These are phyloP conservation scores for Cyclotella distinguenda DNA, from an alignment of 108 stramenopile species.

Conservation along the genomic window DNA sequence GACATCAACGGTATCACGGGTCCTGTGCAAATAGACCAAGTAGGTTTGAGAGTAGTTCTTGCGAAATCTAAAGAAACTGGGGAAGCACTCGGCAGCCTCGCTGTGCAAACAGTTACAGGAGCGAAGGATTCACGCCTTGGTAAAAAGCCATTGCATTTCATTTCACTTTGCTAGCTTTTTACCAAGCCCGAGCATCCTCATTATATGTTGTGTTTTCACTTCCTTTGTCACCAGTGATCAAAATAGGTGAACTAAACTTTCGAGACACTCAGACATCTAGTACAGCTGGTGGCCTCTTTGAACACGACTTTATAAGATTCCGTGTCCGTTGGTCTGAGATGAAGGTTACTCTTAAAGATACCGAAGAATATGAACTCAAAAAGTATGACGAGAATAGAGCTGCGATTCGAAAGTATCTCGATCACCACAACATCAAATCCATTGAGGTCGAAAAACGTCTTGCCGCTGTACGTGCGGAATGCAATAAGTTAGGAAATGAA, in stretches of 20 bases:
- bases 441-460: constrained; percentile 40
- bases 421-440: constrained; percentile 45
- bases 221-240: constrained; percentile 56
- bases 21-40: constrained; percentile 59
- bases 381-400: constrained; percentile 42
- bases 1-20: constrained; percentile 57
- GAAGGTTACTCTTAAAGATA: constrained; percentile 68
- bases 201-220: background rate
- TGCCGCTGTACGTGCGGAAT: constrained; percentile 39
- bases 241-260: constrained; percentile 69
- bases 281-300: constrained; percentile 44
- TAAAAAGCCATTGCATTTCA: too few relatives aligned
- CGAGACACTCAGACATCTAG: constrained; percentile 15
- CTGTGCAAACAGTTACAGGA: constrained; percentile 79
- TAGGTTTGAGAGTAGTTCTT: constrained; percentile 68
- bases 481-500: constrained; percentile 21
- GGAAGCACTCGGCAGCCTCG: constrained; percentile 67
- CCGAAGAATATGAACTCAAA: constrained; percentile 25
- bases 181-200: background rate
- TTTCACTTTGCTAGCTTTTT: too few relatives aligned
- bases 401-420: constrained; percentile 41
- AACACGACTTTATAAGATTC: constrained; percentile 67
- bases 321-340: constrained; percentile 81
- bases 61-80: constrained; percentile 47
- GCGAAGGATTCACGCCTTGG: constrained; percentile 49